Conservation (phyloP, 805 yeast genomes). For the Candida andamanensis region DNA sequence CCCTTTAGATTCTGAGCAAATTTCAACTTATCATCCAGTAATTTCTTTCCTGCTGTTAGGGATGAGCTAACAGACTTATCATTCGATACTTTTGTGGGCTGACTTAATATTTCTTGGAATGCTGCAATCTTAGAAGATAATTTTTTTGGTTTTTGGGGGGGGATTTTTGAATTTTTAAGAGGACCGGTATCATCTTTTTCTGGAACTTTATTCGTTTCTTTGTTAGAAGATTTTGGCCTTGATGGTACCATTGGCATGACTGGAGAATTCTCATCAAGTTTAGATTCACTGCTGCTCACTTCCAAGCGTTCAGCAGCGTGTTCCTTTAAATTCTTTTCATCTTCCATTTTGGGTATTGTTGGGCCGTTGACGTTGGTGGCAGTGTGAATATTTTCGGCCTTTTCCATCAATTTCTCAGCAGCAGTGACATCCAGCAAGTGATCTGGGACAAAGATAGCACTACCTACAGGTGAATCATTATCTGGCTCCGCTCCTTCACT, state of each 20-base stretch:
- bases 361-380: background rate
- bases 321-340: background rate
- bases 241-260: slow-evolving; percentile 5
- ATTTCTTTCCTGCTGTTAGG: slow-evolving; percentile 12
- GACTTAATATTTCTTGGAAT: slow-evolving; percentile 68
- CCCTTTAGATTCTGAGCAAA: slow-evolving; percentile 60
- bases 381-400: background rate
- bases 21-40: slow-evolving; percentile 35
- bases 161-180: slow-evolving; percentile 7
- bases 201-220: background rate
- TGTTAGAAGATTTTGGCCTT: slow-evolving; percentile 4
- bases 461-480: background rate
- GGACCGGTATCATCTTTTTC: background rate
- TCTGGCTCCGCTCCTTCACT: background rate
- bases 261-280: background rate
- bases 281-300: background rate
- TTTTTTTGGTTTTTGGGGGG: slow-evolving; percentile 73
- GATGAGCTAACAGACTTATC: background rate
- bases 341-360: background rate
- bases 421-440: too few relatives aligned
- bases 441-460: too few relatives aligned
- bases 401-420: too few relatives aligned
- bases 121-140: slow-evolving; percentile 77
- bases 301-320: background rate
- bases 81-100: slow-evolving; percentile 5